Conservation (phyloP, 495 filamentous ascomycete genomes). For the Daldinia bambusicola region DNA sequence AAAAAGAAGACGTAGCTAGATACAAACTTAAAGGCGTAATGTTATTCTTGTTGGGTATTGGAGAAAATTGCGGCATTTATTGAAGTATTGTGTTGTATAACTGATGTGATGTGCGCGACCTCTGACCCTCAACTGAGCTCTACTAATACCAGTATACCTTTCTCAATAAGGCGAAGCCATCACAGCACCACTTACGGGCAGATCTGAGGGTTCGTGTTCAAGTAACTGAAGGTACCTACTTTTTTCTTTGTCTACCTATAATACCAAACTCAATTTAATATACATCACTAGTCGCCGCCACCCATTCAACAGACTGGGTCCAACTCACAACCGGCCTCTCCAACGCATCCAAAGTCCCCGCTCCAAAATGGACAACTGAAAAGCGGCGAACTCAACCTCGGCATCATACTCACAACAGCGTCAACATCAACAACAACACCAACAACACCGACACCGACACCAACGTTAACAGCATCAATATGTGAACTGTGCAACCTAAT, state of each 20-base stretch:
- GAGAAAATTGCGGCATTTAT: neutral
- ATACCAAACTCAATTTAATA: no score
- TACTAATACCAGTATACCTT: no score
- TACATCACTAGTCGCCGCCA: no score
- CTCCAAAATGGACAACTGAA: constrained; percentile 15
- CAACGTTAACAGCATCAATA: constrained; percentile 1
- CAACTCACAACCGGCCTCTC: constrained; percentile 25
- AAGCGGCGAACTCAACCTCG: constrained; percentile 33
- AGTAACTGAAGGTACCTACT: no score
- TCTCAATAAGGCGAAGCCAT: no score
- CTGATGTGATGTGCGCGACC: neutral
- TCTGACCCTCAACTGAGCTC: constrained; percentile 14
- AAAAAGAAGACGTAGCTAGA: constrained; percentile 41
- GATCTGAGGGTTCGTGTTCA: no score
- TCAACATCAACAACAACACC: no score
- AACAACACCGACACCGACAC: no score
- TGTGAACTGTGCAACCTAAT: constrained; percentile 23
- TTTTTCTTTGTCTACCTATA: no score
- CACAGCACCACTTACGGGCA: no score
- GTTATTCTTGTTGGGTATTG: constrained; percentile 15
- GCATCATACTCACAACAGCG: neutral
- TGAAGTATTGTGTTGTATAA: neutral
- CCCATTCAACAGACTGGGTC: constrained; percentile 26
- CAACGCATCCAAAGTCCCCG: constrained; percentile 8
- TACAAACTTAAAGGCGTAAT: constrained; percentile 14